Base-by-base conservation (phyloP, 2,329 filamentous ascomycete genomes). In the Neofusicoccum kwambonambiense region DNA sequence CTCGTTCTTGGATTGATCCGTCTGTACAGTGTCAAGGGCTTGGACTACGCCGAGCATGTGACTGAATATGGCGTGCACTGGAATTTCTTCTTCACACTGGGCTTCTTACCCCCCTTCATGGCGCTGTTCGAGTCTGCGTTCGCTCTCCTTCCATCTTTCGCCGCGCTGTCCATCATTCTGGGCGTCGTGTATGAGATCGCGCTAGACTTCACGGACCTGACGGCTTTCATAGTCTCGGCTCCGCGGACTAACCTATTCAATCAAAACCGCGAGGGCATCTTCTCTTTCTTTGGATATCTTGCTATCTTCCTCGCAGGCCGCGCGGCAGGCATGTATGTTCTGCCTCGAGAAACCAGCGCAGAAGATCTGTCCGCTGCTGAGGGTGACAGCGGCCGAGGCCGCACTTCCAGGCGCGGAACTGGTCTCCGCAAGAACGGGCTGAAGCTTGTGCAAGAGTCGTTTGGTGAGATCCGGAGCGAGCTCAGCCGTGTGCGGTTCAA, bases 61-160 rank as follows among this genome's bases (percentile, higher is more conserved):
- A 93, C 92, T 13, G 95, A 99, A 75, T 99, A 99, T 74, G 95
- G 95, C 49, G 92, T 99, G 9, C 95, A 99, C 77, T 99, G 95
- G 95, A 99, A 99, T 77, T 99, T 99, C 78, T 99, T 99, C 84
- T 98, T 98, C 79, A 99, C 95, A 0, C 83, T 99, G 9, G 93
- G 89, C 5, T 86, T 97, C 54, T 80, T 99, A 27, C 92, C 94
- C 0, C 93, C 93, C 0, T 96, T 96, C 72, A 88, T 96, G 61
- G 93, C 94, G 34, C 76, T 95, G 0, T 91, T 94, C 67, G 91
- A 96, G 74, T 86, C 90, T 0, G 80, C 89, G 0, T 86, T 94
- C 65, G 82, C 84, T 15, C 73, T 90, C 64, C 78, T 96, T 3
- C 90, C 91, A 3, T 94, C 91, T 0, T 94, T 92, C 72, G 89